Conservation (phyloP, 306 rosid genomes). For the Hippophae gyantsensis region DNA sequence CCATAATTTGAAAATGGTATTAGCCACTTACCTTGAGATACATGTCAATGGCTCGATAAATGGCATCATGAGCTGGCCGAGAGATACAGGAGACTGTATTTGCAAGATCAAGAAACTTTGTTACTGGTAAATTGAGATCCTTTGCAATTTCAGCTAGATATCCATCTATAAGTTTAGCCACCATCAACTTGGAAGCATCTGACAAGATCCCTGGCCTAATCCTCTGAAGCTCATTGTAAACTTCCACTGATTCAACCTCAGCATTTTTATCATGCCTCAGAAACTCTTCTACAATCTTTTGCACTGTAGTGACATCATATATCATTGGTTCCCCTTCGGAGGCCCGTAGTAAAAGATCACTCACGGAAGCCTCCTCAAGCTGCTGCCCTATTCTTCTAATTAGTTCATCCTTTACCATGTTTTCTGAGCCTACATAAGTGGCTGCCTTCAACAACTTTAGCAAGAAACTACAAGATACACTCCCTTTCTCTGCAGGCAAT, state of each 20-base stretch:
- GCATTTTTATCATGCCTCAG: slow-evolving; percentile 43
- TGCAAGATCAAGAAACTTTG: slow-evolving; percentile 63
- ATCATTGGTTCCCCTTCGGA: slow-evolving; percentile 42
- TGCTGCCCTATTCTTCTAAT: slow-evolving; percentile 74
- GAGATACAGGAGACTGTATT: slow-evolving; percentile 57
- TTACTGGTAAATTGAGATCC: slow-evolving; percentile 62
- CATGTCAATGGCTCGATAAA: slow-evolving; percentile 86
- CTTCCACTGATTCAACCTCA: slow-evolving; percentile 50
- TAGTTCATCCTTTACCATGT: slow-evolving; percentile 46
- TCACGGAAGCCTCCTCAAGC: slow-evolving; percentile 80
- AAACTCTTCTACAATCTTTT: slow-evolving; percentile 63
- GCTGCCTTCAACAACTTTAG: slow-evolving; percentile 71
- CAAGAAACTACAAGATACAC: slow-evolving; percentile 75
- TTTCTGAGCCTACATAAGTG: slow-evolving; percentile 44
- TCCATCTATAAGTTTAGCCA: slow-evolving; percentile 74
- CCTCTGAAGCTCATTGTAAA: slow-evolving; percentile 36
- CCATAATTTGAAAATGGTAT: neutral
- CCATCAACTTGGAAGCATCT: slow-evolving; percentile 91
- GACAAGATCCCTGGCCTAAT: slow-evolving; percentile 60
- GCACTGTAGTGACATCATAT: slow-evolving; percentile 56
- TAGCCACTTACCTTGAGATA: slow-evolving; percentile 64
- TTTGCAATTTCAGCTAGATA: slow-evolving; percentile 81
- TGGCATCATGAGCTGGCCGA: slow-evolving; percentile 79
- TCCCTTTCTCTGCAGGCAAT: slow-evolving; percentile 70
- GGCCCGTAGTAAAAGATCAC: slow-evolving; percentile 60